Evolutionary conservation across 495 filamentous ascomycete genomes (phyloP).

Genomic region (Sabuloglossum arenarium): DNA sequence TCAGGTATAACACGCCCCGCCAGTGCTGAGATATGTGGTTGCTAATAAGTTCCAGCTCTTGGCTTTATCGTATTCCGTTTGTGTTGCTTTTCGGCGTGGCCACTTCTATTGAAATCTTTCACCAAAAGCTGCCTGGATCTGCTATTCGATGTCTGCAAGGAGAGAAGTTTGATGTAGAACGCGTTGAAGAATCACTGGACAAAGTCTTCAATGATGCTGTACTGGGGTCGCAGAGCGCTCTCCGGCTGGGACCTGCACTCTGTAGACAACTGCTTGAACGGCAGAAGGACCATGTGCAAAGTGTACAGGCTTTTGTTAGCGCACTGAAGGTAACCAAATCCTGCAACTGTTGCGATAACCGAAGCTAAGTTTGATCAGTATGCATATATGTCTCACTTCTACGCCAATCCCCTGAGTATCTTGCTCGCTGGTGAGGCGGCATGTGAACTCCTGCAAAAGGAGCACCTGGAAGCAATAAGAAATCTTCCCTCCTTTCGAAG

Average conservation of each 20-base stretch:
- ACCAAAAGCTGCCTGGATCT: conserved; percentile 59
- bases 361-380: conserved; percentile 32
- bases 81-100: conserved; percentile 73
- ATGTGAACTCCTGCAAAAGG: conserved; percentile 22
- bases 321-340: conserved; percentile 45
- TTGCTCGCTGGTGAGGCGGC: conserved; percentile 22
- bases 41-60: conserved; percentile 33
- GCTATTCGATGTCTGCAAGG: conserved; percentile 51
- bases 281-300: conserved; percentile 71
- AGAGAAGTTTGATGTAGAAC: conserved; percentile 64
- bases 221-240: conserved; percentile 24
- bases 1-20: conserved; percentile 35
- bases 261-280: conserved; percentile 46
- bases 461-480: conserved; percentile 55
- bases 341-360: neutral
- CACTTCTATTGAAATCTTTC: conserved; percentile 77
- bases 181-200: conserved; percentile 53
- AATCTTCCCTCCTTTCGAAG: conserved; percentile 61
- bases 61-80: conserved; percentile 78
- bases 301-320: conserved; percentile 56
- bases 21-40: neutral
- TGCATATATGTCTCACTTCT: conserved; percentile 90
- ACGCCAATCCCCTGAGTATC: conserved; percentile 68
- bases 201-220: conserved; percentile 54
- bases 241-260: conserved; percentile 50